Base-by-base conservation (phyloP, 805 yeast species). In the Kazachstania psychrophila region DNA sequence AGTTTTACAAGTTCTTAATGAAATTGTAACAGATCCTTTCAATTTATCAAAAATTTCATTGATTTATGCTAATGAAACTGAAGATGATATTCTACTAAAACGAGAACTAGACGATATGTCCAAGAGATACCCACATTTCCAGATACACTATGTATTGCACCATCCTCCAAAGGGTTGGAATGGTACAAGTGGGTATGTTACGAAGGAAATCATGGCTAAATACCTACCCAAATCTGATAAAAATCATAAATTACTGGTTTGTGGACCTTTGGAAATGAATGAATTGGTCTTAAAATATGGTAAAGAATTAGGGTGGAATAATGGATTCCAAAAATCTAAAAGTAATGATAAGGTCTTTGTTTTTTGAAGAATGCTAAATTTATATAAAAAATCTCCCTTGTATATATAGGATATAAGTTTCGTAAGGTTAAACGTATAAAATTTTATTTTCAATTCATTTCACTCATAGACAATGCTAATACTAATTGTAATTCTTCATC, bases 241-340 rank as follows among this genome's bases (percentile, higher is more conserved):
- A 24, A 62, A 70, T 16, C 69, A 75, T 37, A 72, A 77, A 44
- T 66, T 82, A 24, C 68, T 80, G 42, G 66, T 82, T 24, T 81
- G 88, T 61, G 94, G 94, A 5, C 88, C 88, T 14, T 72, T 74
- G 43, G 78, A 68, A 27, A 73, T 82, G 83, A 78, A 75, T 49
- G 67, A 68, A 43, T 49, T 56, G 23, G 65, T 78, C 42, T 55
- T 73, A 8, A 64, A 66, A 26, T 64, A 66, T 34, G 66, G 83
- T 11, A 63, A 64, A 31, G 75, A 73, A 27, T 59, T 79, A 38
- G 87, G 88, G 1, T 82, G 85, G 58, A 48, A 73, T 7, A 58
- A 60, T 31, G 69, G 31, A 9, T 31, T 26, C n/a, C 29, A 25
- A 62, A 65, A 28, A 31, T 26, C 31, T 3, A 36, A 31, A 15